A percentile compares a stretch with the other conserved stretches of the same genome.
These are phyloP conservation scores for Hypomyces perniciosus DNA, from an alignment of 2,329 filamentous ascomycete species.

Conservation along the genomic window DNA sequence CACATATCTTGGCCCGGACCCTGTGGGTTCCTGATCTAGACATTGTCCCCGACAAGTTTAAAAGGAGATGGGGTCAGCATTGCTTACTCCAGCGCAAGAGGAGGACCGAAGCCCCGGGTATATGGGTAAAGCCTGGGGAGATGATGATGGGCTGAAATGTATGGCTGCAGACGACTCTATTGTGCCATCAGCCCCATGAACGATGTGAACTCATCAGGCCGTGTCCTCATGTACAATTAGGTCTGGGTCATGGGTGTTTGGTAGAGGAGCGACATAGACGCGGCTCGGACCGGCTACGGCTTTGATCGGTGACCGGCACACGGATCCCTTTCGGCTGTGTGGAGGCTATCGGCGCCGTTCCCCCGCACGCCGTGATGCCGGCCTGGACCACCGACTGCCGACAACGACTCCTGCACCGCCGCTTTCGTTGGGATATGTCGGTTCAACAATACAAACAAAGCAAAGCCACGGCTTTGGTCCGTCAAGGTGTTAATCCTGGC, in stretches of 20 bases:
- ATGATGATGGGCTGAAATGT: conserved; percentile 11
- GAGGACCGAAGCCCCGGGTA: background rate
- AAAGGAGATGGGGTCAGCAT: conserved; percentile 79
- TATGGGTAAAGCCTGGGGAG: conserved; percentile 6
- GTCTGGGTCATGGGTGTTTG: background rate
- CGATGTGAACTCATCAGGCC: too few species aligned
- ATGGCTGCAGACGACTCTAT: too few species aligned
- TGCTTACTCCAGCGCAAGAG: conserved; percentile 66
- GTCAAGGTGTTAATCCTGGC: too few species aligned
- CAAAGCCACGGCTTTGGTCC: too few species aligned
- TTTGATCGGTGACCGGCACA: background rate
- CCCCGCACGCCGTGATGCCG: background rate
- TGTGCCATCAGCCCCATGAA: too few species aligned
- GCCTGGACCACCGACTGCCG: background rate
- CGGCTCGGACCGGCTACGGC: background rate
- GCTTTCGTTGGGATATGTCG: too few species aligned
- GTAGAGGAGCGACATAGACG: background rate
- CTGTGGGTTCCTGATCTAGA: conserved; percentile 73
- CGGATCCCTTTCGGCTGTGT: background rate
- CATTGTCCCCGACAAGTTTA: conserved; percentile 62
- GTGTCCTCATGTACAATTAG: background rate
- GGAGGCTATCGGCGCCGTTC: conserved; percentile 3
- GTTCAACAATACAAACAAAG: too few species aligned
- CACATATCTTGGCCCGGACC: conserved; percentile 65
- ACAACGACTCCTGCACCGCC: background rate